Percentiles rank a stretch among this genome's conserved stretches.
phyloP scores from a whole-genome alignment of 108 stramenopile genomes.

The Pseudonitzschia multiseries region DNA sequence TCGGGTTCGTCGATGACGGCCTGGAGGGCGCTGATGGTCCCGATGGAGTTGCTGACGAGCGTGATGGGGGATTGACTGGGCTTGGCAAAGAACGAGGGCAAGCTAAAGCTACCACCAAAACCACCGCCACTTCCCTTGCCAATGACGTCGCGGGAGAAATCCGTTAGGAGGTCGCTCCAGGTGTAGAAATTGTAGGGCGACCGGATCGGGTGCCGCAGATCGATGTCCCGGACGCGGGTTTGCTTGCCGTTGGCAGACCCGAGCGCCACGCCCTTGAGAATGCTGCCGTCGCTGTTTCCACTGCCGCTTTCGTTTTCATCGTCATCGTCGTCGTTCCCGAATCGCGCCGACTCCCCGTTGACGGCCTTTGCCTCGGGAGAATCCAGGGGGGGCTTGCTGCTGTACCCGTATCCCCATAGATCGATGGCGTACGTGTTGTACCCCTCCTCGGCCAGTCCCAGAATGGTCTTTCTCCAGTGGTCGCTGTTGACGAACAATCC shows the following conservation, averaged over 20 bases:
- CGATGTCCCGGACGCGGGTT: conserved; percentile 47
- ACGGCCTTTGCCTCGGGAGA: conserved; percentile 44
- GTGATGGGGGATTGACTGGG: conserved; percentile 40
- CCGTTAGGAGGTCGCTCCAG: conserved; percentile 80
- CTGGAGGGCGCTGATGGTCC: conserved; percentile 84
- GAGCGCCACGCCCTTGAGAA: conserved; percentile 47
- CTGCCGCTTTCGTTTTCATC: not conserved
- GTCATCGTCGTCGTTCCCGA: conserved; percentile 57
- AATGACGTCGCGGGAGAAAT: conserved; percentile 72
- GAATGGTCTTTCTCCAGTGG: conserved; percentile 79
- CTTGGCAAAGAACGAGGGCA: not conserved
- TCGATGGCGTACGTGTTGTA: conserved; percentile 85
- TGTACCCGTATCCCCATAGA: conserved; percentile 88
- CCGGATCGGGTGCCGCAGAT: conserved; percentile 63
- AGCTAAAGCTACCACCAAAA: conserved; percentile 21
- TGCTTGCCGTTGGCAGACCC: conserved; percentile 58
- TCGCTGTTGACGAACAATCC: conserved; percentile 85
- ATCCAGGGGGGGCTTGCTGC: conserved; percentile 75
- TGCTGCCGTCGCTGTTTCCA: not conserved
- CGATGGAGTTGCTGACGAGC: conserved; percentile 92
- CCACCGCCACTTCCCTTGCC: not conserved
- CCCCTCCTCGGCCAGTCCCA: conserved; percentile 50
- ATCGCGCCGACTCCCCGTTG: conserved; percentile 77
- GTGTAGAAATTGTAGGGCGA: conserved; percentile 92
- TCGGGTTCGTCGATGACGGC: conserved; percentile 80